These are phyloP conservation scores for Rubroshorea leprosula DNA, from an alignment of 345 rosid species.

Conservation along the genomic window DNA sequence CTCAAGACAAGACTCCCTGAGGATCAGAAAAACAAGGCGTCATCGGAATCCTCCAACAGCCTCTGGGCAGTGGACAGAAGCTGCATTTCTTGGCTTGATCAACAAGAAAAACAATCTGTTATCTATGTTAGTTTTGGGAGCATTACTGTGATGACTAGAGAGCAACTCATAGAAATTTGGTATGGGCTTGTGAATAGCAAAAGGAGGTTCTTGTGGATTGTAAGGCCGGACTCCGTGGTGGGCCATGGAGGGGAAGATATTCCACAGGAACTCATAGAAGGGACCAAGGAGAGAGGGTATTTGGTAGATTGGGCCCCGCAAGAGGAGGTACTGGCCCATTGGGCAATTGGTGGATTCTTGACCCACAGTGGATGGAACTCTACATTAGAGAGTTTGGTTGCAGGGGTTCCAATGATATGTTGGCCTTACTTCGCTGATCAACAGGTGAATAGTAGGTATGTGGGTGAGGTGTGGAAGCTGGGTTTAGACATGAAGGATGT, in stretches of 20 bases:
- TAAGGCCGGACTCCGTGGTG: slow-evolving; percentile 25
- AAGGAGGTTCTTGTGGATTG: slow-evolving; percentile 45
- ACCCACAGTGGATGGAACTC: slow-evolving; percentile 86
- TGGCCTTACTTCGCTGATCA: slow-evolving; percentile 67
- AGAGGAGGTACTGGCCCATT: slow-evolving; percentile 40
- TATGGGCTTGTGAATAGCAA: slow-evolving; percentile 34
- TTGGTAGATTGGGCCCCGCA: slow-evolving; percentile 44
- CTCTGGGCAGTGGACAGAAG: slow-evolving; percentile 33
- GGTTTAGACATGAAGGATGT: slow-evolving; percentile 70
- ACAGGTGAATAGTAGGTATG: slow-evolving; percentile 47
- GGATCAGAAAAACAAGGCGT: neutral
- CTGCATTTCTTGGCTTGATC: slow-evolving; percentile 45
- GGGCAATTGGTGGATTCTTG: slow-evolving; percentile 50
- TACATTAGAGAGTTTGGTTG: slow-evolving; percentile 52
- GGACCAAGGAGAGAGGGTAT: slow-evolving; percentile 28
- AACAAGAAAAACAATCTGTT: slow-evolving; percentile 31
- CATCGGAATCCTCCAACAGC: slow-evolving; percentile 22
- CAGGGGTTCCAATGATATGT: slow-evolving; percentile 69
- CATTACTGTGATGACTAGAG: slow-evolving; percentile 16
- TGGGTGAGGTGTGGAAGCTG: slow-evolving; percentile 48
- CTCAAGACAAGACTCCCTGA: slow-evolving; percentile 22
- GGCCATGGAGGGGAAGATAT: slow-evolving; percentile 8
- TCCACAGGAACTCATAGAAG: slow-evolving; percentile 25
- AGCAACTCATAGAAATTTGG: slow-evolving; percentile 43
- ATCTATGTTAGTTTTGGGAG: slow-evolving; percentile 54